Evolutionary conservation across 495 filamentous ascomycete genomes (phyloP).

Genomic region (Ascobolus immersus): DNA sequence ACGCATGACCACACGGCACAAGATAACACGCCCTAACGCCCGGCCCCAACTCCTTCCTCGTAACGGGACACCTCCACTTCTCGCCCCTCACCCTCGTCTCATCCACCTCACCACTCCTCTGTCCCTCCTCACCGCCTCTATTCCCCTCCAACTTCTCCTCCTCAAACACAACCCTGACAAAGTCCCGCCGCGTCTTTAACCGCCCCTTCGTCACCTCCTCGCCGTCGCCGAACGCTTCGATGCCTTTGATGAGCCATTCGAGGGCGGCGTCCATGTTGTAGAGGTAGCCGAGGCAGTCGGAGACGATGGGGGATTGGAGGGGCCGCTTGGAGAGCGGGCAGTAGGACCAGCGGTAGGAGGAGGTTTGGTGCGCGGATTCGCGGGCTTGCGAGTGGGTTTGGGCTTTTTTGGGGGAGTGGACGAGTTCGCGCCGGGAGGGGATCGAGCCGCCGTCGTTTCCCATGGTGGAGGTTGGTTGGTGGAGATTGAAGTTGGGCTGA

Average conservation of each 20-base stretch:
- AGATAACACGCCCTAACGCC: slow-evolving; percentile 62
- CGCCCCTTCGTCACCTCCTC: slow-evolving; percentile 40
- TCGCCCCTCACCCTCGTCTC: slow-evolving; percentile 22
- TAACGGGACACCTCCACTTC: slow-evolving; percentile 61
- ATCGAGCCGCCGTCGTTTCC: slow-evolving; percentile 98
- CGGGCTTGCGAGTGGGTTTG: slow-evolving; percentile 77
- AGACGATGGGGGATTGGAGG: slow-evolving; percentile 49
- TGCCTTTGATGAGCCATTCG: slow-evolving; percentile 45
- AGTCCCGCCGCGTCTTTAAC: slow-evolving; percentile 62
- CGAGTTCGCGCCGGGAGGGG: slow-evolving; percentile 81
- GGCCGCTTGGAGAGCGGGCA: slow-evolving; percentile 63
- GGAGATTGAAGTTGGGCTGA: too few species aligned
- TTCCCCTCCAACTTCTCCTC: slow-evolving; percentile 16
- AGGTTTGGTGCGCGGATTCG: slow-evolving; percentile 56
- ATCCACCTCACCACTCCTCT: neutral
- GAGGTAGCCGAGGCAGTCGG: slow-evolving; percentile 58
- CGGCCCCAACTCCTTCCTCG: slow-evolving; percentile 62
- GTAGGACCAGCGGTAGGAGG: slow-evolving; percentile 59
- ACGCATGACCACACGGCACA: slow-evolving; percentile 88
- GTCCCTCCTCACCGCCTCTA: too few species aligned
- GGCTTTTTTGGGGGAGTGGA: slow-evolving; percentile 58
- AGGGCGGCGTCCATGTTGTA: slow-evolving; percentile 91
- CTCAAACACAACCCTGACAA: slow-evolving; percentile 70
- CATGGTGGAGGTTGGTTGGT: too few species aligned
- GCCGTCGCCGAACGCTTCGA: slow-evolving; percentile 31